phyloP scores from a whole-genome alignment of 192 early-diverging fungal species.

The Blastocladiella britannica region DNA sequence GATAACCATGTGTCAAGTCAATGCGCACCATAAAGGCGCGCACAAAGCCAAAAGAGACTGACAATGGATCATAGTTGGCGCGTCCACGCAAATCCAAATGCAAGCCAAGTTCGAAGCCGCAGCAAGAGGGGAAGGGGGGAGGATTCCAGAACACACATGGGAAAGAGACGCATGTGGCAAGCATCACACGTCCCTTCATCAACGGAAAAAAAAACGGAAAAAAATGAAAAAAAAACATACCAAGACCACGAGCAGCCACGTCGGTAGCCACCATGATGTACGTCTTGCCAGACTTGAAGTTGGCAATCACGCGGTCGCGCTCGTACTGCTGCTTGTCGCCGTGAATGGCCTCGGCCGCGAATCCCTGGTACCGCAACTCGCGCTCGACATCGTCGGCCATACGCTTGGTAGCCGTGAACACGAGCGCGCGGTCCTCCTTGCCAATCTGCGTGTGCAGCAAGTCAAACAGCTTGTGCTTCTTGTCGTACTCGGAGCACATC shows the following conservation, averaged over 20 bases:
- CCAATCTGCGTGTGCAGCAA: slow-evolving; percentile 37
- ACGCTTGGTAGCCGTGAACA: slow-evolving; percentile 30
- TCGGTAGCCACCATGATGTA: slow-evolving; percentile 87
- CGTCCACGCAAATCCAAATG: too few relatives aligned
- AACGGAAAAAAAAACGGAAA: too few relatives aligned
- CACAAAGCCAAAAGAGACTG: too few relatives aligned
- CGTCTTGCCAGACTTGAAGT: slow-evolving; percentile 57
- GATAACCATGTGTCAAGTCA: too few relatives aligned
- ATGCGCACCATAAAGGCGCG: too few relatives aligned
- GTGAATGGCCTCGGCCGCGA: slow-evolving; percentile 65
- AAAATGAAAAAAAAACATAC: slow-evolving; percentile 33
- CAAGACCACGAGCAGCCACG: slow-evolving; percentile 74
- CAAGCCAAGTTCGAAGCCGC: too few relatives aligned
- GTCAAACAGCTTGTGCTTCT: slow-evolving; percentile 51
- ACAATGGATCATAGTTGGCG: too few relatives aligned
- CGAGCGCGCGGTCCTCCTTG: slow-evolving; percentile 18
- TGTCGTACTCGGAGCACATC: slow-evolving; percentile 56
- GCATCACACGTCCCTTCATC: too few relatives aligned
- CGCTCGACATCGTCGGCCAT: slow-evolving; percentile 33
- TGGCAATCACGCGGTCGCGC: slow-evolving; percentile 52
- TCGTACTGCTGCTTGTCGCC: slow-evolving; percentile 76
- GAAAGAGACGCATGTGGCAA: too few relatives aligned
- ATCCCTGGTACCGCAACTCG: slow-evolving; percentile 50
- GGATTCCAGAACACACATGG: too few relatives aligned
- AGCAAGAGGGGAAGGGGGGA: too few relatives aligned